These are phyloP conservation scores for Ensete glaucum DNA, from an alignment of 176 grass and related monocot genomes.

Conservation along the genomic window DNA sequence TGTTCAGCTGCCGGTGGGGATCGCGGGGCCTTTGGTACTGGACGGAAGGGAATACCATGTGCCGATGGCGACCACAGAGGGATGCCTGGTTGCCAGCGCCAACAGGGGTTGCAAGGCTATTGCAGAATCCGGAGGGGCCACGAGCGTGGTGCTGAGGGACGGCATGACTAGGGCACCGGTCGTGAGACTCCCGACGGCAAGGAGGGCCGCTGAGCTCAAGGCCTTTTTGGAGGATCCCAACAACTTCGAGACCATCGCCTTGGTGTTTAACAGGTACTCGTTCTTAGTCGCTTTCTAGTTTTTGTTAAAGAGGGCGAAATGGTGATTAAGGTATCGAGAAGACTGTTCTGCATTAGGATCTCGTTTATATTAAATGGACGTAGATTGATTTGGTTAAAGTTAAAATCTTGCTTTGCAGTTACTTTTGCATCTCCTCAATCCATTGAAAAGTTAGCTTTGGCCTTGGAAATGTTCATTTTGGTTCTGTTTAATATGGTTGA, in stretches of 20 bases:
- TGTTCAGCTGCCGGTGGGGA: slow-evolving; percentile 10
- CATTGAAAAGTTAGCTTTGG: no score
- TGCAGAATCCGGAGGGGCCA: neutral
- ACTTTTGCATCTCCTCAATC: no score
- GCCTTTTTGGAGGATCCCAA: slow-evolving; percentile 13
- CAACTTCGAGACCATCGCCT: slow-evolving; percentile 8
- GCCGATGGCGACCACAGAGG: slow-evolving; percentile 13
- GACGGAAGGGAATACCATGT: neutral
- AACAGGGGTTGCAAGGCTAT: slow-evolving; percentile 13
- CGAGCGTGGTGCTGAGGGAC: slow-evolving; percentile 5
- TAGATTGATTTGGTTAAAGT: no score
- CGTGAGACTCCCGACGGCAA: neutral
- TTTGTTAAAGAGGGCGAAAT: neutral
- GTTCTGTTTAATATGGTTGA: no score
- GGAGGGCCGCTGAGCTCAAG: slow-evolving; percentile 9
- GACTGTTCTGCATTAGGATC: neutral
- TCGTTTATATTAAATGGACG: neutral
- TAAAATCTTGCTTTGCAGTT: no score
- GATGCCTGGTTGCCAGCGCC: slow-evolving; percentile 13
- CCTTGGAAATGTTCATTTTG: no score
- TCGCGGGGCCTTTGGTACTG: slow-evolving; percentile 3
- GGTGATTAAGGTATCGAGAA: neutral
- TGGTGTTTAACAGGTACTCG: slow-evolving; percentile 8
- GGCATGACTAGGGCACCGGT: slow-evolving; percentile 14
- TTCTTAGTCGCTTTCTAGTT: neutral